A percentile compares a stretch with the other conserved stretches of the same genome.
Evolutionary conservation across 805 yeast genomes (phyloP).

Genomic region (Hanseniaspora taiwanica): DNA sequence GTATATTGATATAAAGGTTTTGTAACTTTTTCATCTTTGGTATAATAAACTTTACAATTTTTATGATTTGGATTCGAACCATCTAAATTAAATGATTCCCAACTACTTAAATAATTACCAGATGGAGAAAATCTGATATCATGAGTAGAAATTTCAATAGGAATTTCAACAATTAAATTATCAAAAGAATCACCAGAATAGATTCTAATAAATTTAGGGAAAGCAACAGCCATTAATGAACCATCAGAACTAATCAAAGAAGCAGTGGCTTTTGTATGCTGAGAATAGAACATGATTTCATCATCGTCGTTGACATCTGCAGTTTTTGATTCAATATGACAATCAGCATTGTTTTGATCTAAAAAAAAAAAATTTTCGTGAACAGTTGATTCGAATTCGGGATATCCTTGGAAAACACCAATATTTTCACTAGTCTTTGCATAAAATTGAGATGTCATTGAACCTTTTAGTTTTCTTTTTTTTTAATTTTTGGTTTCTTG

Average conservation of each 20-base stretch:
- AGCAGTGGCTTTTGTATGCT: slow-evolving; percentile 9
- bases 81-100: slow-evolving; percentile 76
- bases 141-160: slow-evolving; percentile 46
- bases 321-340: slow-evolving; percentile 2
- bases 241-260: slow-evolving; percentile 24
- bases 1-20: slow-evolving; percentile 35
- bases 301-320: too few species aligned
- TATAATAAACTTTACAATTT: slow-evolving; percentile 67
- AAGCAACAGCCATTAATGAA: slow-evolving; percentile 21
- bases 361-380: slow-evolving; percentile 4
- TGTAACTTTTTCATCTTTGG: slow-evolving; percentile 32
- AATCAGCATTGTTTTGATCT: slow-evolving; percentile 2
- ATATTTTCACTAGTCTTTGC: slow-evolving; percentile 23
- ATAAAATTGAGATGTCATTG: slow-evolving; percentile 24
- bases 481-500: not conserved
- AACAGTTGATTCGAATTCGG: slow-evolving; percentile 10
- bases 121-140: slow-evolving; percentile 83
- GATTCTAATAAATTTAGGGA: slow-evolving; percentile 9
- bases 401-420: slow-evolving; percentile 24
- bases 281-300: not conserved
- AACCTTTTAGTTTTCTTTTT: not conserved
- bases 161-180: slow-evolving; percentile 9
- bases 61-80: slow-evolving; percentile 55
- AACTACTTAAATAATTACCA: slow-evolving; percentile 69
- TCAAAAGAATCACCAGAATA: slow-evolving; percentile 18